Percentiles rank a stretch among this genome's conserved stretches.
Evolutionary conservation across 495 filamentous ascomycete genomes (phyloP).

Genomic region (Schizothecium vesticola): DNA sequence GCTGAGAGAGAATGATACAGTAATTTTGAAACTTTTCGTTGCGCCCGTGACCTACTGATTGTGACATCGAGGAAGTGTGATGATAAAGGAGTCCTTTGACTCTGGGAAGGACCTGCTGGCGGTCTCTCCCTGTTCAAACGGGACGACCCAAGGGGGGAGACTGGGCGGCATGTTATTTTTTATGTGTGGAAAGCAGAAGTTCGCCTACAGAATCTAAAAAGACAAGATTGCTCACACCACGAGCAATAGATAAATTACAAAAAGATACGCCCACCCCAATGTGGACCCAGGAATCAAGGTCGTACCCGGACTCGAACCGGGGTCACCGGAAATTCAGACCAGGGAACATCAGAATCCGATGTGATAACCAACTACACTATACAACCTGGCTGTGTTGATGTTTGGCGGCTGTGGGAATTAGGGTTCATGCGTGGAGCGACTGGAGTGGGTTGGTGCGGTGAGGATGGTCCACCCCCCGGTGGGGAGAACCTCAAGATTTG

Average conservation of each 20-base stretch:
- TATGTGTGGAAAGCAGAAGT: no score
- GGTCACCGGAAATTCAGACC: not conserved
- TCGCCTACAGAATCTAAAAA: not conserved
- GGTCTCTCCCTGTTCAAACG: no score
- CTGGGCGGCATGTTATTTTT: no score
- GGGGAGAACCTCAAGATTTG: not conserved
- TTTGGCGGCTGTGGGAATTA: constrained; percentile 19
- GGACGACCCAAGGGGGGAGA: no score
- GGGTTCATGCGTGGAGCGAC: not conserved
- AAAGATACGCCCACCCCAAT: not conserved
- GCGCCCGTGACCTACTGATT: not conserved
- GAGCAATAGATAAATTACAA: no score
- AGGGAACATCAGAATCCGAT: not conserved
- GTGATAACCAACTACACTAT: not conserved
- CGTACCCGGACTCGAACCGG: not conserved
- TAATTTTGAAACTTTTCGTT: not conserved
- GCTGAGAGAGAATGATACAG: not conserved
- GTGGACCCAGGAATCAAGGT: not conserved
- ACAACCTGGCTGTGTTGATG: constrained; percentile 8
- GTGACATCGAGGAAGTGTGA: not conserved
- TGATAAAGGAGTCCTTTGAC: not conserved
- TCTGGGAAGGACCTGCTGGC: no score
- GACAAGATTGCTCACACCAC: not conserved
- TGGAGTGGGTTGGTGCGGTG: not conserved
- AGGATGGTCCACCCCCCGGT: not conserved